Base-by-base conservation (phyloP, 176 grass and related monocot genomes). In the Triticum urartu region DNA sequence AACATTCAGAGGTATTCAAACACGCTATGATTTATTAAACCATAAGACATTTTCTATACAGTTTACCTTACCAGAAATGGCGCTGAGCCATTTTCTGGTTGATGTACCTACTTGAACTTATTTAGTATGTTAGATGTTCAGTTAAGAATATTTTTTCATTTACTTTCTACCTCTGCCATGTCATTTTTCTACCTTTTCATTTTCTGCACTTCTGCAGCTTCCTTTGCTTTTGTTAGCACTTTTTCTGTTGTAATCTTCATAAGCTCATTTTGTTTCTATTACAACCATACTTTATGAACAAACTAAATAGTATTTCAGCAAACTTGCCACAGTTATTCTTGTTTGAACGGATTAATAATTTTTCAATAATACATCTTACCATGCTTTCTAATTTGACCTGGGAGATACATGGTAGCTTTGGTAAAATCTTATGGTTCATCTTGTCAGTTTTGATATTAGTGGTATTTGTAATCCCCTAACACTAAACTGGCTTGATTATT, bases 1-100 rank as follows among this genome's bases (percentile, higher is more conserved):
- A 94, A 82, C 85, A 95, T 73, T 26, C 83, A 79, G 91, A 95
- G 96, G 96, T 98, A 91, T 84, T 87, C 30, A 64, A 88, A 68
- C 64, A 88, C 21, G 80, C 48, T 66, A 64, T 39, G 14, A 68
- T 80, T 72, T 90, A 68, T 72, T 71, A 0, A 7, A 63, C 66
- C 17, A 2, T 65, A 15, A 15, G 64, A 68, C 38, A 75, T 38
- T 83, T 80, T 74, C 48, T 58, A 54, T 87, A 47, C 68, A 28
- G 15, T 52, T 74, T n/a, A 3, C 50, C 70, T 14, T 52, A 48
- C 26, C 18, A 63, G 30, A 86, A 82, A 87, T 60, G 81, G 21
- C 75, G 15, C 8, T 5, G 36, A 68, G 17, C 26, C 21, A 50
- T 62, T 84, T 83, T 68, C 56, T 76, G 12, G 33, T 75, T 35